These are phyloP conservation scores for Cicer yamashitae DNA, from an alignment of 306 rosid genomes.

Conservation along the genomic window DNA sequence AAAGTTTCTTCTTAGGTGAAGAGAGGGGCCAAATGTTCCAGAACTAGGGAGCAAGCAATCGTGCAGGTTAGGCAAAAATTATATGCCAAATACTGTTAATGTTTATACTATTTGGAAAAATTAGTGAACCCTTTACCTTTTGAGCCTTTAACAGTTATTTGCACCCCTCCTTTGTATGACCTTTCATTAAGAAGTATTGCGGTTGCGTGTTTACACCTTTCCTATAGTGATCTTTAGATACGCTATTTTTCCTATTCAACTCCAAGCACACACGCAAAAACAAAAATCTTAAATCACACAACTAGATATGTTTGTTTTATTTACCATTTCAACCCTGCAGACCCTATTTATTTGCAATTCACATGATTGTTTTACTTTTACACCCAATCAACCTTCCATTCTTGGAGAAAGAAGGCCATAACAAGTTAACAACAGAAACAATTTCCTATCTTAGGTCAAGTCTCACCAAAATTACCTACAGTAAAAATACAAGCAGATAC, in stretches of 20 bases:
- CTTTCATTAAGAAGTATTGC: background rate
- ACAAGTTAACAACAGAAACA: slow-evolving; percentile 12
- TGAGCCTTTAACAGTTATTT: background rate
- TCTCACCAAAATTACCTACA: slow-evolving; percentile 30
- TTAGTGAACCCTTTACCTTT: slow-evolving; percentile 26
- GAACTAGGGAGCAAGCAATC: slow-evolving; percentile 44
- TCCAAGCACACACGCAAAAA: slow-evolving; percentile 3
- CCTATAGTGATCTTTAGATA: background rate
- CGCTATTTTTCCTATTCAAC: slow-evolving; percentile 3
- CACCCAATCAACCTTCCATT: slow-evolving; percentile 28
- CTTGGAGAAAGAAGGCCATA: slow-evolving; percentile 22
- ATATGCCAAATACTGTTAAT: slow-evolving; percentile 25
- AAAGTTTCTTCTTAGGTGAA: slow-evolving; percentile 39
- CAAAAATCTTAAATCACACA: background rate
- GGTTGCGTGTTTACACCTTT: background rate
- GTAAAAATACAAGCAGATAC: slow-evolving; percentile 36
- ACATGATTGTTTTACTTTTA: slow-evolving; percentile 34
- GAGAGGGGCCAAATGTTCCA: slow-evolving; percentile 43
- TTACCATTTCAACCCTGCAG: slow-evolving; percentile 38
- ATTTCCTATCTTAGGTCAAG: slow-evolving; percentile 40
- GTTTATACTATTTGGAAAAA: slow-evolving; percentile 30
- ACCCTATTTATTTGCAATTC: slow-evolving; percentile 22
- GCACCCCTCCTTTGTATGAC: slow-evolving; percentile 19
- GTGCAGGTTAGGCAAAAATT: slow-evolving; percentile 36
- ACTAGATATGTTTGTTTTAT: slow-evolving; percentile 3